Conservation (phyloP, 257 asterid genomes). For the Mitragyna speciosa region DNA sequence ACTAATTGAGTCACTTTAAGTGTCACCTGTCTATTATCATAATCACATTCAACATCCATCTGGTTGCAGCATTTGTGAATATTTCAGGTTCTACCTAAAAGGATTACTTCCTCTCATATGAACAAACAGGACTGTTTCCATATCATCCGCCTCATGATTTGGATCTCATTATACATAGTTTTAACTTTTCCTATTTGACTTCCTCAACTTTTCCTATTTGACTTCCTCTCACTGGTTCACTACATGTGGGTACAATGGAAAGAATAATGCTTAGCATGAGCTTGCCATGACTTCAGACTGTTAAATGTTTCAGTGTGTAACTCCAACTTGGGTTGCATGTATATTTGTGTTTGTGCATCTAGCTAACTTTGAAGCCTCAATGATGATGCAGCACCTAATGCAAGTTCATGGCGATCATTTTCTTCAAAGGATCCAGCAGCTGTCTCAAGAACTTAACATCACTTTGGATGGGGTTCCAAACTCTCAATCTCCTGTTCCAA, state of each 20-base stretch:
- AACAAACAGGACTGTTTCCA: neutral
- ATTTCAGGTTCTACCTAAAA: neutral
- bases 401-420: constrained; percentile 66
- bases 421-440: constrained; percentile 51
- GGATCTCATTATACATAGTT: constrained; percentile 9
- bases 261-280: neutral
- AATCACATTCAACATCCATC: neutral
- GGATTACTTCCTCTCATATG: neutral
- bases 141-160: neutral
- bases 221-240: neutral
- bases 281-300: neutral
- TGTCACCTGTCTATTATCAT: neutral
- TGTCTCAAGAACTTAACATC: constrained; percentile 55
- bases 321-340: neutral
- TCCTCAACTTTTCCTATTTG: neutral
- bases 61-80: neutral
- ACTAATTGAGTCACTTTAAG: neutral
- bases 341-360: constrained; percentile 2
- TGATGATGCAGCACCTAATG: constrained; percentile 63
- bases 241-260: neutral
- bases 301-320: neutral
- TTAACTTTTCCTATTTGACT: neutral
- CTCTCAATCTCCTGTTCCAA: constrained; percentile 40
- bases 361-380: constrained; percentile 33
- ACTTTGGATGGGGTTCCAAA: constrained; percentile 58